A percentile compares a stretch with the other conserved stretches of the same genome.
Evolutionary conservation across 2,329 filamentous ascomycete species (phyloP).

Genomic region (Sodiomyces alkalinus): DNA sequence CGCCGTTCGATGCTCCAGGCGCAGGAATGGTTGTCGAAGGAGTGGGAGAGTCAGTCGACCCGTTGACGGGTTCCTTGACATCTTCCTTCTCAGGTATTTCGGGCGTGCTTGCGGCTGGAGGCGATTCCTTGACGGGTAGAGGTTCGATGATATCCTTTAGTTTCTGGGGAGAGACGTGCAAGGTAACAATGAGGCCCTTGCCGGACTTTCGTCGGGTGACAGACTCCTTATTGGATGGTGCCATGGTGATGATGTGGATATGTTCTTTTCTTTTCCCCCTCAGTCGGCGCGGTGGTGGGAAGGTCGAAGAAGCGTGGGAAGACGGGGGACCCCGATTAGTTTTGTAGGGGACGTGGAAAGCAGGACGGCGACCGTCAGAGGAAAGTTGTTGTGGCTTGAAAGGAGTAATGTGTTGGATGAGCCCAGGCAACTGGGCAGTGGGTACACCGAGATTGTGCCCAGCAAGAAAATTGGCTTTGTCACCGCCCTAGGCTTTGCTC

Average conservation of each 20-base stretch:
- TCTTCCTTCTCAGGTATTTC: slow-evolving; percentile 13
- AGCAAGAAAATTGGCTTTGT: slow-evolving; percentile 8
- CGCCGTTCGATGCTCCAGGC: slow-evolving; percentile 29
- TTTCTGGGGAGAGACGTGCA: slow-evolving; percentile 33
- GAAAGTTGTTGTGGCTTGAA: background rate
- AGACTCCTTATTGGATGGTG: slow-evolving; percentile 3
- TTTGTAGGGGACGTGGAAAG: background rate
- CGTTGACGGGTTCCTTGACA: slow-evolving; percentile 17
- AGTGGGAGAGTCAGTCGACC: slow-evolving; percentile 27
- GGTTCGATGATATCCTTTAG: slow-evolving; percentile 35
- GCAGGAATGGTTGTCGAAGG: slow-evolving; percentile 15
- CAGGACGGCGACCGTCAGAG: background rate
- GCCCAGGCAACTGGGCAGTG: background rate
- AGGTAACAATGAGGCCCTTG: slow-evolving; percentile 27
- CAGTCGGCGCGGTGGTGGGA: slow-evolving; percentile 1
- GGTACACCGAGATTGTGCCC: background rate
- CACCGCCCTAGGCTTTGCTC: slow-evolving; percentile 6
- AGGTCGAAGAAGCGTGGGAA: background rate
- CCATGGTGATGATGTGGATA: slow-evolving; percentile 5
- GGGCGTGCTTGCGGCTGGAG: slow-evolving; percentile 25
- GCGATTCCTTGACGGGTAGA: slow-evolving; percentile 25
- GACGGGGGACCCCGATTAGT: too few relatives aligned
- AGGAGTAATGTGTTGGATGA: background rate
- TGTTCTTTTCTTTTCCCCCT: too few relatives aligned
- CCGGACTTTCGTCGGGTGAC: slow-evolving; percentile 11